A percentile compares a stretch with the other conserved stretches of the same genome.
Conservation (phyloP, 2,329 filamentous ascomycete genomes). For the Lojkania enalia region DNA sequence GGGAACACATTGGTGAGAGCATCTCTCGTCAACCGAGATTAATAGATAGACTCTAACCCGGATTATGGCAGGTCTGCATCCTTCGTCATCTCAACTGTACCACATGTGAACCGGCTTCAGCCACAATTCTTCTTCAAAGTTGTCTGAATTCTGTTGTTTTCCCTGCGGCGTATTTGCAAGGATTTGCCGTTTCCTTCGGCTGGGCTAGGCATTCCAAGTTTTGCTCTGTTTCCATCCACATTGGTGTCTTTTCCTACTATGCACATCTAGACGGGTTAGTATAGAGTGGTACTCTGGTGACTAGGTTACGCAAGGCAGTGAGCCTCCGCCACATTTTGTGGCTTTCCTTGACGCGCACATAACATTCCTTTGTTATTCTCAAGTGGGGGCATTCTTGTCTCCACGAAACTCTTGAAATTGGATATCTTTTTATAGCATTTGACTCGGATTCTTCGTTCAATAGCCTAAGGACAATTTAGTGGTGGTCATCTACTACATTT, state of each 20-base stretch:
- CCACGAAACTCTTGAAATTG: constrained; percentile 2
- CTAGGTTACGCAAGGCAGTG: constrained; percentile 12
- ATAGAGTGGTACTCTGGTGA: constrained; percentile 10
- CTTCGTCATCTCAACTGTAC: no score
- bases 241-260: constrained; percentile 7
- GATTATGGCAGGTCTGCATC: no score
- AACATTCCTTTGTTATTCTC: neutral
- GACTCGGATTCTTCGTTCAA: no score
- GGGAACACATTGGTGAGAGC: no score
- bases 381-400: constrained; percentile 4
- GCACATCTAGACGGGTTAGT: constrained; percentile 12
- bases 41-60: no score
- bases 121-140: no score
- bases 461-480: no score
- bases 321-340: constrained; percentile 10
- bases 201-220: constrained; percentile 7
- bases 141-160: constrained; percentile 1
- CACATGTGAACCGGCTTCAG: no score
- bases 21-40: neutral
- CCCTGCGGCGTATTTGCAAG: constrained; percentile 9
- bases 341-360: constrained; percentile 3
- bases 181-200: constrained; percentile 9
- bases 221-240: constrained; percentile 10
- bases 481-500: no score
- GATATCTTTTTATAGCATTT: no score